These are phyloP conservation scores for Neophaeococcomyces mojaviensis DNA, from an alignment of 2,329 filamentous ascomycete genomes.

Conservation along the genomic window DNA sequence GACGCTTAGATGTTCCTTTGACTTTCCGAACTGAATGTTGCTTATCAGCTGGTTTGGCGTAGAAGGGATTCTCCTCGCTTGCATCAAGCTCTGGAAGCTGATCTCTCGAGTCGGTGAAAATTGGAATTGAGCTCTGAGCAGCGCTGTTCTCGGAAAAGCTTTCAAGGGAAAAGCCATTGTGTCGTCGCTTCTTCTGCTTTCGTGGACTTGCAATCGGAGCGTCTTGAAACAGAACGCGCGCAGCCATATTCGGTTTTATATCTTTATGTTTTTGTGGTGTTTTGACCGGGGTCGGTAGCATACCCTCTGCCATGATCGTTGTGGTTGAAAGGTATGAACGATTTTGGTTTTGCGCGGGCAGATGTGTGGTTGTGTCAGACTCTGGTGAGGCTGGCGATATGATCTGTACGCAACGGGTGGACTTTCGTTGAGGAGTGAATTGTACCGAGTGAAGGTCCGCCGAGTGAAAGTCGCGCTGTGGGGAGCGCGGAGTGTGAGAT, in stretches of 20 bases:
- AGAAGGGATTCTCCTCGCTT: conserved; percentile 50
- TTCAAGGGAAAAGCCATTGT: conserved; percentile 38
- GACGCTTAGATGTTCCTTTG: conserved; percentile 30
- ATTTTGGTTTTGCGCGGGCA: conserved; percentile 19
- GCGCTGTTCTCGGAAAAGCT: conserved; percentile 31
- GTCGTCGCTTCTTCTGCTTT: conserved; percentile 39
- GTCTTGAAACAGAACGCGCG: conserved; percentile 48
- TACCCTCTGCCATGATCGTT: conserved; percentile 32
- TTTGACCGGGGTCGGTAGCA: conserved; percentile 56
- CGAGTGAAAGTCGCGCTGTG: conserved; percentile 3
- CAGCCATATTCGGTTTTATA: conserved; percentile 40
- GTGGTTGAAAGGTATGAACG: conserved; percentile 23
- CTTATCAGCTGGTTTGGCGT: conserved; percentile 28
- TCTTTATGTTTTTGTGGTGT: conserved; percentile 51
- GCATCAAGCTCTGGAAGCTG: conserved; percentile 48
- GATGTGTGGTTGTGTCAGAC: conserved; percentile 10
- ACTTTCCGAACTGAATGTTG: conserved; percentile 22
- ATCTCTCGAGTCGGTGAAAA: conserved; percentile 58
- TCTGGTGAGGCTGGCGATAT: conserved; percentile 16
- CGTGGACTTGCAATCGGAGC: conserved; percentile 31
- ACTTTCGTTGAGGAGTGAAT: conserved; percentile 18
- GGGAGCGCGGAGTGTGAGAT: conserved; percentile 8
- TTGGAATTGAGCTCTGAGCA: conserved; percentile 39
- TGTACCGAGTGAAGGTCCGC: conserved; percentile 15
- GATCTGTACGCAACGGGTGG: conserved; percentile 16